These are phyloP conservation scores for Euphorbia lathyris DNA, from an alignment of 345 rosid genomes.

Conservation along the genomic window DNA sequence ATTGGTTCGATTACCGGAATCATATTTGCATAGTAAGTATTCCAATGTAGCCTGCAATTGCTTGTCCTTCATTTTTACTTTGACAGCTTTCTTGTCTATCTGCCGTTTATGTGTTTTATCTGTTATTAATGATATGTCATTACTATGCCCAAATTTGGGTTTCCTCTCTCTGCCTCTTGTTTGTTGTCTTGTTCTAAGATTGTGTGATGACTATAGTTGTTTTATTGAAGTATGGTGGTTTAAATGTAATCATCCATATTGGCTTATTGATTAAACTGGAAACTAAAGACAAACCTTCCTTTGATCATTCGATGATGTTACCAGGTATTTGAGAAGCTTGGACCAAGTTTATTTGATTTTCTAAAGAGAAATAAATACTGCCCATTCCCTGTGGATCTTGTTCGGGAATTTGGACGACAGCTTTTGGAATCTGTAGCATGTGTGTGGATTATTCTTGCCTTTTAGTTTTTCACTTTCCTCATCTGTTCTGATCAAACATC, in stretches of 20 bases:
- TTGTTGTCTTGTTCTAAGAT: constrained; percentile 6
- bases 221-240: constrained; percentile 14
- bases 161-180: neutral
- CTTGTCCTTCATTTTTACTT: neutral
- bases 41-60: constrained; percentile 16
- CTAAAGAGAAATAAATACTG: constrained; percentile 33
- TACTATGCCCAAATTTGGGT: neutral
- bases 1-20: constrained; percentile 77
- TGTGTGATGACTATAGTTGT: constrained; percentile 1
- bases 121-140: constrained; percentile 1
- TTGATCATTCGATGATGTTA: constrained; percentile 44
- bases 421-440: constrained; percentile 36
- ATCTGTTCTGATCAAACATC: constrained; percentile 2
- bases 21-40: constrained; percentile 74
- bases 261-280: constrained; percentile 33
- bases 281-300: constrained; percentile 53
- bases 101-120: constrained; percentile 14
- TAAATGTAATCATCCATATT: constrained; percentile 16
- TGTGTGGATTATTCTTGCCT: constrained; percentile 24
- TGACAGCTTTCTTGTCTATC: neutral
- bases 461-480: constrained; percentile 6
- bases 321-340: constrained; percentile 36
- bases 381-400: constrained; percentile 35
- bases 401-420: constrained; percentile 34
- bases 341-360: constrained; percentile 32